Evolutionary conservation across 2,329 filamentous ascomycete genomes (phyloP).

Genomic region (Fusarium staphyleae): DNA sequence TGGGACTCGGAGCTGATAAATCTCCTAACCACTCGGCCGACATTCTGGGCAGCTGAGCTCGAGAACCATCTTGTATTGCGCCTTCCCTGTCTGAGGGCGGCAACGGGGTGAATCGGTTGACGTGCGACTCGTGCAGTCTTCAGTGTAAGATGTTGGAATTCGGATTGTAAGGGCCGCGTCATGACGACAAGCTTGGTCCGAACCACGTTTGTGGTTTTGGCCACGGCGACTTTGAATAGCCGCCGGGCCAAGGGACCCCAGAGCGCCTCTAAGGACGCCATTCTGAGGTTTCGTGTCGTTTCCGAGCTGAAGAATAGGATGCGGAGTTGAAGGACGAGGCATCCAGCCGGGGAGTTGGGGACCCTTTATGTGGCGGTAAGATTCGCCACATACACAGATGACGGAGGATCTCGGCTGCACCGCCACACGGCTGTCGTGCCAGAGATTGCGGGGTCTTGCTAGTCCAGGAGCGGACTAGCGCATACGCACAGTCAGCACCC

Average conservation of each 20-base stretch:
- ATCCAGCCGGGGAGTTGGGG: conserved; percentile 22
- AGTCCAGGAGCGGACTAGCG: conserved; percentile 37
- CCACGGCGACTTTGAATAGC: conserved; percentile 60
- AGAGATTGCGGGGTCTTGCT: conserved; percentile 35
- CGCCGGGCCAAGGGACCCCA: conserved; percentile 64
- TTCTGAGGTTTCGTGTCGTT: conserved; percentile 47
- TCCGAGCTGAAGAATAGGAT: conserved; percentile 30
- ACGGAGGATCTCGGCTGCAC: conserved; percentile 43
- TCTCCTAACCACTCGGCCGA: conserved; percentile 57
- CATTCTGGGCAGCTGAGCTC: conserved; percentile 50
- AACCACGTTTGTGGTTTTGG: conserved; percentile 59
- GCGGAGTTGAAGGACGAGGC: conserved; percentile 23
- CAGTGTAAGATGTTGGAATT: conserved; percentile 56
- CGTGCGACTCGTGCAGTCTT: conserved; percentile 50
- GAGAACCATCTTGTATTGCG: conserved; percentile 57
- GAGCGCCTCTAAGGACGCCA: conserved; percentile 64
- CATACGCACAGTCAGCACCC: conserved; percentile 31
- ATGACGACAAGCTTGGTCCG: conserved; percentile 57
- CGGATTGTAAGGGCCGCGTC: conserved; percentile 53
- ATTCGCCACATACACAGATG: conserved; percentile 40
- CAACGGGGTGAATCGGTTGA: conserved; percentile 62
- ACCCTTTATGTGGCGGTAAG: conserved; percentile 38
- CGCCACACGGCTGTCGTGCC: conserved; percentile 45
- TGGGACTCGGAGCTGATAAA: conserved; percentile 56
- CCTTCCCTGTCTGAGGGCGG: conserved; percentile 58